Evolutionary conservation across 2,329 filamentous ascomycete species (phyloP).

Genomic region (Paraconiothyrium sp.): DNA sequence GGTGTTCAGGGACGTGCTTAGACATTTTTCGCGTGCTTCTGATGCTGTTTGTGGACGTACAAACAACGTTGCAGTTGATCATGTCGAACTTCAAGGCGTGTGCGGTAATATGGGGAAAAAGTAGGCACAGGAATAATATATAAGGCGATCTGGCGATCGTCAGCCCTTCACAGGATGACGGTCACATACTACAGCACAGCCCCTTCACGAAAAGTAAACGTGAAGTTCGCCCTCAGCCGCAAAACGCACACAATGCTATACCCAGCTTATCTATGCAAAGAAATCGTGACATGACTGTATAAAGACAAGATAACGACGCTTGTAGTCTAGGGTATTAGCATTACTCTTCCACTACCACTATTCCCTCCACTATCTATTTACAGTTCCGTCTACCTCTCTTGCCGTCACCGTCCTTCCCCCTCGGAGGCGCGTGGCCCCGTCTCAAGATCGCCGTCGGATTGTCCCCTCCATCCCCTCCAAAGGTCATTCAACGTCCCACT

Average conservation of each 20-base stretch:
- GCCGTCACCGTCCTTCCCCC: no score
- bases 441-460: conserved; percentile 4
- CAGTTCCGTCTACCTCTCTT: not conserved
- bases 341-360: not conserved
- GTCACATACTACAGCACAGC: no score
- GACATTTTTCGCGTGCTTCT: no score
- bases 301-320: not conserved
- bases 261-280: not conserved
- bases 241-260: not conserved
- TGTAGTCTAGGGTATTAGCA: not conserved
- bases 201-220: not conserved
- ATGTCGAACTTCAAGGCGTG: no score
- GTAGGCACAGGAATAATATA: no score
- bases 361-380: not conserved
- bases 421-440: not conserved
- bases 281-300: not conserved
- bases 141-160: no score
- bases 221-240: not conserved
- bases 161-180: no score
- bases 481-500: conserved; percentile 43
- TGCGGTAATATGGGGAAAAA: no score
- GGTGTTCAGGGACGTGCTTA: no score
- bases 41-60: no score
- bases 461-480: conserved; percentile 40
- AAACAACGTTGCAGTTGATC: no score